Percentiles rank a stretch among this genome's conserved stretches.
Evolutionary conservation across 495 filamentous ascomycete genomes (phyloP).

Genomic region (Penicillium egyptiacum): DNA sequence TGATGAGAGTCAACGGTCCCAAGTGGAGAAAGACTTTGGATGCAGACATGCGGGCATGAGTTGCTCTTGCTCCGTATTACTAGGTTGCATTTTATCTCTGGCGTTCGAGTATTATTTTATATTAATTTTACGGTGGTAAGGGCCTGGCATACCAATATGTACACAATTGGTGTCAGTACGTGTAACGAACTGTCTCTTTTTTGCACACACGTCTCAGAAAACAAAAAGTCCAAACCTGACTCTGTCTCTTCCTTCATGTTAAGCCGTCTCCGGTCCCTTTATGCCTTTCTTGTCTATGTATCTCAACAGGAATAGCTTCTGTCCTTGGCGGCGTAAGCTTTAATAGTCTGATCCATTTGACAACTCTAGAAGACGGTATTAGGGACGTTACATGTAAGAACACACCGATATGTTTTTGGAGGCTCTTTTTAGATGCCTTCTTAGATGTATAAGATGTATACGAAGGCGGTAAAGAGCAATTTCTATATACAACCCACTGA

Average conservation of each 20-base stretch:
- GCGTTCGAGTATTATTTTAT: background rate
- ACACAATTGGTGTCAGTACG: background rate
- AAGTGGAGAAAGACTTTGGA: conserved; percentile 73
- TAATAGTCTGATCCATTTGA: no score
- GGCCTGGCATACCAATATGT: background rate
- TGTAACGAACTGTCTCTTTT: background rate
- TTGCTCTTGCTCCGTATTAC: conserved; percentile 8
- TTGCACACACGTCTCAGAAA: background rate
- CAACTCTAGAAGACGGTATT: no score
- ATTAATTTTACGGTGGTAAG: background rate
- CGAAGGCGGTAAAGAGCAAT: no score
- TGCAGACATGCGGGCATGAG: conserved; percentile 35
- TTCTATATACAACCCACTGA: no score
- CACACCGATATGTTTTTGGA: no score
- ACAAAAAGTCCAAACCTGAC: background rate
- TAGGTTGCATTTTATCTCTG: background rate
- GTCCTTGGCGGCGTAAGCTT: no score
- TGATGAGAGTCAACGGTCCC: conserved; percentile 64
- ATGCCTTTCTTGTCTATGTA: background rate
- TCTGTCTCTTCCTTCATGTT: background rate
- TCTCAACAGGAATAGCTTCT: no score
- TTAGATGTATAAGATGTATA: no score
- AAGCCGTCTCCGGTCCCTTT: background rate
- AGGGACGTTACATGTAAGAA: no score
- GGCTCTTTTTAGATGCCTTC: no score